Evolutionary conservation across 495 filamentous ascomycete species (phyloP).

Genomic region (Aspergillus hancockii): DNA sequence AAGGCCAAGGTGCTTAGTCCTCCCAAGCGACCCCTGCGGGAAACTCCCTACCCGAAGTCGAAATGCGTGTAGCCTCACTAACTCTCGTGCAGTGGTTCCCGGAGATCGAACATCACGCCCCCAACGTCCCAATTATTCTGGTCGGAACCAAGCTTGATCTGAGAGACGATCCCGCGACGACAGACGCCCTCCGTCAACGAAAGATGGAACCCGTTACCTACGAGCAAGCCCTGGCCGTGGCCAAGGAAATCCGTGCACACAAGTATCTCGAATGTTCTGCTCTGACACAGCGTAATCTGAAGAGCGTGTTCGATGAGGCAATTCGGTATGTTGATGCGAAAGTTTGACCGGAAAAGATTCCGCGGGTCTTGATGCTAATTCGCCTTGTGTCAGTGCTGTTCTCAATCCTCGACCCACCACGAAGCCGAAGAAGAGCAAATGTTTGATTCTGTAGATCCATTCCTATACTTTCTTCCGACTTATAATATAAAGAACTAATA

Average conservation of each 20-base stretch:
- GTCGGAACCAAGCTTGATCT: slow-evolving; percentile 97
- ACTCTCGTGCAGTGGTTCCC: slow-evolving; percentile 75
- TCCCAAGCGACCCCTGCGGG: background rate
- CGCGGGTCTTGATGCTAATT: background rate
- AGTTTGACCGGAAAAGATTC: background rate
- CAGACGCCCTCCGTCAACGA: slow-evolving; percentile 74
- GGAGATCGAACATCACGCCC: slow-evolving; percentile 95
- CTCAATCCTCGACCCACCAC: slow-evolving; percentile 71
- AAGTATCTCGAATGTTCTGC: slow-evolving; percentile 99
- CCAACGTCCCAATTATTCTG: slow-evolving; percentile 92
- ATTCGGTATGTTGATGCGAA: slow-evolving; percentile 67
- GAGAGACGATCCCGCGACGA: slow-evolving; percentile 82
- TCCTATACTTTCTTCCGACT: slow-evolving; percentile 14
- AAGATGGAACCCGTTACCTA: slow-evolving; percentile 92
- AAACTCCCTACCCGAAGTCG: background rate
- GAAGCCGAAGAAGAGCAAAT: slow-evolving; percentile 70
- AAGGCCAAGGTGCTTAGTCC: slow-evolving; percentile 74
- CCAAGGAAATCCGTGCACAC: slow-evolving; percentile 88
- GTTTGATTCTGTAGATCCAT: slow-evolving; percentile 67
- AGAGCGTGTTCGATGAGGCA: slow-evolving; percentile 97
- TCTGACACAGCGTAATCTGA: slow-evolving; percentile 90
- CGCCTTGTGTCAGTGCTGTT: slow-evolving; percentile 61
- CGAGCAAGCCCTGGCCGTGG: slow-evolving; percentile 78
- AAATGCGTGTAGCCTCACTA: slow-evolving; percentile 4
- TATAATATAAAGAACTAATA: slow-evolving; percentile 49